Evolutionary conservation across 257 asterid species (phyloP), one percentile per base, ranked within the genome.

Genomic region (Gentiana dahurica): DNA sequence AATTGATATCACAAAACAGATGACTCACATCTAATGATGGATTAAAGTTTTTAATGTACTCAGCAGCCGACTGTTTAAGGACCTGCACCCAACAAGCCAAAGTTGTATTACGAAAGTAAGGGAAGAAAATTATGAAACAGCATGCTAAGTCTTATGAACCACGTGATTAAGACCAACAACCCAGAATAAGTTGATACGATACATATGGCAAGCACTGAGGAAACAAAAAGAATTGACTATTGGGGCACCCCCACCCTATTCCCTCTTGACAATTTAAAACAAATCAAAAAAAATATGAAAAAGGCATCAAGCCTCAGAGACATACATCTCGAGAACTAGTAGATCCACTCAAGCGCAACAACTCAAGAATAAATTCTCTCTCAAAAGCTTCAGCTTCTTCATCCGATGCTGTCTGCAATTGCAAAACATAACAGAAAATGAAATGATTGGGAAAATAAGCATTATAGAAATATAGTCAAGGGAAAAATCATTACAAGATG

Each of bases 361-460:
- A 77, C 61, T 82, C 89, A 74, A 91, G 87, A 68, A 85, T 59
- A 68, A 91, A 91, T 57, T 83, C 87, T 64, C 92, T 79, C 76
- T 85, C 98, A 72, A 49, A 73, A 53, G 69, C 81, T 71, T 85
- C 94, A 63, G 81, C 87, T 63, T 58, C 86, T 64, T 85, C 96
- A 61, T 85, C 81, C 48, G 80, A 81, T 57, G 98, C 98, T 38
- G 76, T 92, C 98, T 91, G 86, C 79, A 77, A 61, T 73, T 57
- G 55, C 9, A 10, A 7, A 10, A 41, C 6, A 52, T 37, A 39
- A 63, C 58, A 58, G 60, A 7, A 35, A 12, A 41, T 24, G 24
- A 24, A 24, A 24, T 24, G 24, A 24, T 24, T 24, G 24, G 24
- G 24, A 24, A 24, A 24, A 24, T 24, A 24, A 24, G 24, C 1